Percentiles rank a stretch among this genome's conserved stretches.
Evolutionary conservation across 129 eudicot species (phyloP).

Genomic region (Flaveria robusta): DNA sequence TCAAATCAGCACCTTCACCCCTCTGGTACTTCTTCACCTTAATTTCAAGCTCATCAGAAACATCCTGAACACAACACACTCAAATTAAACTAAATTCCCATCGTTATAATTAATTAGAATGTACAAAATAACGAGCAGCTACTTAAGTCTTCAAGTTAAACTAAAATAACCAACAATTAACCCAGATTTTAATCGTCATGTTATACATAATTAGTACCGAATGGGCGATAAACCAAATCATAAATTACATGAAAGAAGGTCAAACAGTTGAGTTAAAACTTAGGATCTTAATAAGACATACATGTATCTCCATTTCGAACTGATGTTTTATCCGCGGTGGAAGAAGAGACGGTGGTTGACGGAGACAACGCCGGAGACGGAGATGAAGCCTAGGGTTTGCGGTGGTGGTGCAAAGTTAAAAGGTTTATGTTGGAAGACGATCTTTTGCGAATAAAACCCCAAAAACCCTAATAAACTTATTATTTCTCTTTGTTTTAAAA

Average conservation of each 20-base stretch:
- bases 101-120: background rate
- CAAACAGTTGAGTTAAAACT: background rate
- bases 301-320: conserved; percentile 21
- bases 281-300: conserved; percentile 1
- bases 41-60: conserved; percentile 52
- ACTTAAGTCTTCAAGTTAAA: background rate
- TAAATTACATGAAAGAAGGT: background rate
- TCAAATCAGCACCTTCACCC: conserved; percentile 75
- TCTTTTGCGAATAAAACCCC: background rate
- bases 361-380: background rate
- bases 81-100: background rate
- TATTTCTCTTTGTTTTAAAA: background rate
- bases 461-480: background rate
- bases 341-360: background rate
- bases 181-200: background rate
- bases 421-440: conserved; percentile 9
- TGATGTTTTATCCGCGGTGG: background rate
- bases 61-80: conserved; percentile 38
- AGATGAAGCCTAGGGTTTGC: background rate
- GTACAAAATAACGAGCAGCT: background rate
- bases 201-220: background rate
- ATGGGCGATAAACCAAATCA: background rate
- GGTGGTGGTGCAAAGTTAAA: background rate
- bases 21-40: conserved; percentile 76
- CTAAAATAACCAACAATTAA: background rate